phyloP scores from a whole-genome alignment of 345 rosid genomes.

The Chamaenerion angustifolium region DNA sequence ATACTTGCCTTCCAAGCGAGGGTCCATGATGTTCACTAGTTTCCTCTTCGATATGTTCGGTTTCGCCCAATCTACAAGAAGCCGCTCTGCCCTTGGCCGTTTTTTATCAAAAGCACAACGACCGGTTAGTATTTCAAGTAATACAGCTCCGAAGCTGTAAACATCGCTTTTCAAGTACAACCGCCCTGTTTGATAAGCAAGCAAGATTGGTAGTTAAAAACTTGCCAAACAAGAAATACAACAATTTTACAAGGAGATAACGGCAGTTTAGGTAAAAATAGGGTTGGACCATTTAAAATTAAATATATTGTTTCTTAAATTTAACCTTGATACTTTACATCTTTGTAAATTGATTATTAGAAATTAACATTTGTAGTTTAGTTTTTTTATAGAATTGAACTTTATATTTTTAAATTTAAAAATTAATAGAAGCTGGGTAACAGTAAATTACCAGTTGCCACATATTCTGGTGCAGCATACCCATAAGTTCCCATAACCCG shows the following conservation, averaged over 20 bases:
- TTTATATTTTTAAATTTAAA: no score
- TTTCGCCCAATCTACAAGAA: slow-evolving; percentile 9
- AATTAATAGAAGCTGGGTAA: no score
- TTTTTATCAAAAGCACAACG: not conserved
- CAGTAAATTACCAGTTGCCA: slow-evolving; percentile 7
- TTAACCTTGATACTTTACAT: no score
- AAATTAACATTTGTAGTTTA: no score
- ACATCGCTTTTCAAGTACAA: slow-evolving; percentile 11
- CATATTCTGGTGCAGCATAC: slow-evolving; percentile 12
- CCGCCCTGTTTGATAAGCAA: slow-evolving; percentile 4
- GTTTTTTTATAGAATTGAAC: not conserved
- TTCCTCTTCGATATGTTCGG: slow-evolving; percentile 10
- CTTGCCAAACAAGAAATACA: no score
- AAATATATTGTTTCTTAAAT: no score
- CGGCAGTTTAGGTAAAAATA: no score
- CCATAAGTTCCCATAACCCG: slow-evolving; percentile 5
- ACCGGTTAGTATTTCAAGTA: slow-evolving; percentile 10
- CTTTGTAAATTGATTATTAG: no score
- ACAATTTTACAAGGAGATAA: no score
- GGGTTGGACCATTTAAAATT: no score
- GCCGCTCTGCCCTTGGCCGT: not conserved
- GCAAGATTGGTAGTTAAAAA: not conserved
- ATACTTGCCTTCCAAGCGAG: slow-evolving; percentile 4
- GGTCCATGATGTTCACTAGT: slow-evolving; percentile 7
- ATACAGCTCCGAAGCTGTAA: slow-evolving; percentile 9